Conservation (phyloP, 1,284 basidiomycete species). For the Exobasidium rhododendri region DNA sequence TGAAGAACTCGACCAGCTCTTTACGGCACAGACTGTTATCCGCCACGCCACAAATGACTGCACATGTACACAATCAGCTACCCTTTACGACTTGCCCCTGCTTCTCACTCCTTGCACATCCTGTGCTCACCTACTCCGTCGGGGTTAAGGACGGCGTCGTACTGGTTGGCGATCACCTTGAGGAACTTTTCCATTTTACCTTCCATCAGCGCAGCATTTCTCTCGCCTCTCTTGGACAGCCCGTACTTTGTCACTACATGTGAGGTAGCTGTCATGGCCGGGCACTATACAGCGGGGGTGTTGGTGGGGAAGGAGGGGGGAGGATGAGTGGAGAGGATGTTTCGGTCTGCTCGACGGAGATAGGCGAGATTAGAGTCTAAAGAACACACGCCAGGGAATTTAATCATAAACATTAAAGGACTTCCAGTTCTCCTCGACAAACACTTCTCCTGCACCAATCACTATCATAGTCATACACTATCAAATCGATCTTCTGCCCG, state of each 20-base stretch:
- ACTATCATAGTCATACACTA: too few species aligned
- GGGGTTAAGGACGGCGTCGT: not conserved
- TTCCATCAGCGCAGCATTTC: not conserved
- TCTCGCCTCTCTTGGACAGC: not conserved
- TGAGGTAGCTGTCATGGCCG: not conserved
- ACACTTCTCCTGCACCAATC: too few species aligned
- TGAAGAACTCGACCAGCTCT: conserved; percentile 23
- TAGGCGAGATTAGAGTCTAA: too few species aligned
- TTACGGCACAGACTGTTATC: not conserved
- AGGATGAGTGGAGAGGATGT: too few species aligned
- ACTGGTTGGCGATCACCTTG: not conserved
- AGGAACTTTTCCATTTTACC: not conserved
- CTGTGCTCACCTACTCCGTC: not conserved
- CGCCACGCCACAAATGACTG: not conserved
- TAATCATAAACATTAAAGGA: too few species aligned
- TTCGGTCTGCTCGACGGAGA: too few species aligned
- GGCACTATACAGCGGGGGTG: not conserved
- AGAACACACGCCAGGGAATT: too few species aligned
- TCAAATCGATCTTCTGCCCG: too few species aligned
- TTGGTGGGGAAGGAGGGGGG: not conserved
- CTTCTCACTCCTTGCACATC: not conserved
- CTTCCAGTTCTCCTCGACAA: too few species aligned
- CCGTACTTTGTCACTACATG: not conserved
- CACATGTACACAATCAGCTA: too few species aligned
- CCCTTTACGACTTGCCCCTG: too few species aligned